Evolutionary conservation across 139 green algal genomes (phyloP).

Genomic region (Chlorella sp.): DNA sequence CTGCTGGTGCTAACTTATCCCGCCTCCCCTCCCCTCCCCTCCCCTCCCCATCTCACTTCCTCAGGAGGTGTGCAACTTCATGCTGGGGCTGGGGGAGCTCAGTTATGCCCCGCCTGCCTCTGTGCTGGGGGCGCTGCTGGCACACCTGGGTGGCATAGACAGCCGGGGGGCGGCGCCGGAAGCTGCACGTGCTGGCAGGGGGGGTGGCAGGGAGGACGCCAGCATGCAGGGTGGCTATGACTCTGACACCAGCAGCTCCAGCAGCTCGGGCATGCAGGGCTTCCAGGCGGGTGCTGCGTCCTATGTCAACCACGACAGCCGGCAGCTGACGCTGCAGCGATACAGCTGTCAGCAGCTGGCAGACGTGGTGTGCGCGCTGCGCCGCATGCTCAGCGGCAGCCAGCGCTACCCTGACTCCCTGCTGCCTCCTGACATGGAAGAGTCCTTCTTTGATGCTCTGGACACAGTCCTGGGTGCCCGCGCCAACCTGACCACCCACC

Average conservation of each 20-base stretch:
- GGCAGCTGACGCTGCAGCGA: neutral
- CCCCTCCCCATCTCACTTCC: neutral
- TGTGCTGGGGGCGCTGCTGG: neutral
- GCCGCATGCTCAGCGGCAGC: slow-evolving; percentile 16
- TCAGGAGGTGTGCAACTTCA: neutral
- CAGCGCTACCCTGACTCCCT: neutral
- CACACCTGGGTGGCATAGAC: neutral
- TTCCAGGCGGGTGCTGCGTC: too few species aligned
- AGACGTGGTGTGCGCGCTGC: neutral
- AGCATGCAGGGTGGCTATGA: neutral
- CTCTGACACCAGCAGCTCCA: too few species aligned
- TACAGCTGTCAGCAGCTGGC: neutral
- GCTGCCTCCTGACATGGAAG: neutral
- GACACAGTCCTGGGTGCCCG: slow-evolving; percentile 16
- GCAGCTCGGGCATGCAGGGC: too few species aligned
- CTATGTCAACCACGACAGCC: neutral
- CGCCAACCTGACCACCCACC: neutral
- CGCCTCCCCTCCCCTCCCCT: too few species aligned
- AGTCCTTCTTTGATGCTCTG: slow-evolving; percentile 3
- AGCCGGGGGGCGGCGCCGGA: too few species aligned
- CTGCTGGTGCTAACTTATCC: neutral
- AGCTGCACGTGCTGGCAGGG: neutral
- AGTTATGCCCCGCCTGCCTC: neutral
- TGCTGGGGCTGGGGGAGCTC: slow-evolving; percentile 5
- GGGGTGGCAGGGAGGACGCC: too few species aligned